Evolutionary conservation across 1,139 yeast species (phyloP), one percentile per base, ranked within the genome.

Genomic region (Kodamaea plutei): DNA sequence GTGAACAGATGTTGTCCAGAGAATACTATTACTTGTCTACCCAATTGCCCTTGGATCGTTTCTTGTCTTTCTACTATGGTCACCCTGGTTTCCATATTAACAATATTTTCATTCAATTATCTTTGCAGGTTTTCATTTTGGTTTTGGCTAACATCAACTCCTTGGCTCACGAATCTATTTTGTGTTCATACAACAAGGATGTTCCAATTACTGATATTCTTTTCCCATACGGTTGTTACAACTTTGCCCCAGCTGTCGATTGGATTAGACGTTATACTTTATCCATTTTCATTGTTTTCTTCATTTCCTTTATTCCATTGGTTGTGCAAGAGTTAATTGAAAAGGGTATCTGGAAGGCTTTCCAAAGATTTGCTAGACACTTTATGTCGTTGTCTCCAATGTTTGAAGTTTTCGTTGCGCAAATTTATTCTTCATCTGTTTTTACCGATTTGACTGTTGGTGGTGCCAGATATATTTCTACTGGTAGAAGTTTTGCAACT

Each of bases 31-130:
- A 91, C 64, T 72, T 91, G 60, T 96, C 97, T 50, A 91, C 98
- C 40, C 98, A 91, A 64, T 76, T 91, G 51, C 98, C 97, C 36
- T 71, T 91, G 49, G 98, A 91, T 61, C 84, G 98, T 63, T 91
- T 91, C 81, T 74, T 91, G 56, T 87, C 97, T 11, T 91, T 91
- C 77, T 91, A 84, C 73, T 91, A 88, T 61, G 98, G 97, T 39
- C 98, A 91, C 60, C 95, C 96, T 48, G 98, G 98, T 78, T 91
- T 91, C 94, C 98, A 91, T 65, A 76, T 91, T 61, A 91, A 91
- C 64, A 91, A 91, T 66, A 72, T 91, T 76, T 85, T 91, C 59
- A 91, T 91, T 76, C 94, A 88, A 61, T 69, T 89, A 51, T 89
- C 97, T 28, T 80, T 91, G 52, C 98, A 91, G 68, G 65, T 84